Base-by-base conservation (phyloP, 345 rosid genomes). In the Mallotus nudiflorus region DNA sequence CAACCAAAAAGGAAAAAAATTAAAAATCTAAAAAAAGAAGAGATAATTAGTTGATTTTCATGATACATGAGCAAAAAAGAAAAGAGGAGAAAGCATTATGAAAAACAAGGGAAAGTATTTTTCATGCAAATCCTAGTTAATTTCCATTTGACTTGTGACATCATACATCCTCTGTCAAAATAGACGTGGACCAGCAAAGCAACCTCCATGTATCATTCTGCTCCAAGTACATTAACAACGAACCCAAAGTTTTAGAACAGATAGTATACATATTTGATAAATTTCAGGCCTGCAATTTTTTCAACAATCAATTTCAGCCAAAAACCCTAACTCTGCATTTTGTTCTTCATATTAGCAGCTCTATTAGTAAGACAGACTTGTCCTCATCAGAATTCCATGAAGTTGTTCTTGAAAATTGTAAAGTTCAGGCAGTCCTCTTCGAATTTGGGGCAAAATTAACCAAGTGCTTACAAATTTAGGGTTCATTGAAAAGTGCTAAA, bases 401-500 rank as follows among this genome's bases (percentile, higher is more conserved):
- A 71, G 3, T 6, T 22, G 65, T 28, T 65, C 64, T 52, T 49
- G 19, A 18, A 3, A 19, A 73, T 31, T 24, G 48, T 31, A 13
- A 22, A 66, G 62, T 62, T 65, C 68, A 53, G 29, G 31, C 37
- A 65, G 53, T 75, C 57, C 60, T 28, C 45, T 63, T 39, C 60
- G 52, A 68, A n/a, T 62, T 31, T 42, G 25, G 46, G 66, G 35
- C 24, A 42, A 39, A 35, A 39, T 58, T 49, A 48, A 25, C 27
- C 14, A 29, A 33, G 70, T 56, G 65, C 69, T 65, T 3, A 20
- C 19, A 39, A 66, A 66, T 51, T 67, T 54, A 74, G 51, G 68
- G 64, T 68, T 75, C 56, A 55, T 6, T n/a, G 69, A n/a, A 54
- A 68, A 62, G 72, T 74, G n/a, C 62, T 22, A 66, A 58, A 62